A percentile compares a stretch with the other conserved stretches of the same genome.
Conservation (phyloP, 2,329 filamentous ascomycete genomes). For the Fonsecaea nubica region DNA sequence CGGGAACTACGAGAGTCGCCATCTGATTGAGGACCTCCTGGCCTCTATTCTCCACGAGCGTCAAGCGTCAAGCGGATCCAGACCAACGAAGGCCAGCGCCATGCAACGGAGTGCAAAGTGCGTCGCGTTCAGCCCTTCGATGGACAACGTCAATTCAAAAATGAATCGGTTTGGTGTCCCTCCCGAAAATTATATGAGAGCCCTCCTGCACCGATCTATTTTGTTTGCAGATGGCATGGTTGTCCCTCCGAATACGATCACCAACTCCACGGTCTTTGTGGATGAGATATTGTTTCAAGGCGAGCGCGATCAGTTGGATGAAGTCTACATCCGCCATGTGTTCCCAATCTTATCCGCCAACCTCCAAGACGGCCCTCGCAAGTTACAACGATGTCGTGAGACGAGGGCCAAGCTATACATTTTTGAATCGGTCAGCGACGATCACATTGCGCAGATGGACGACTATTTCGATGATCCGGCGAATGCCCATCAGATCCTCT, state of each 20-base stretch:
- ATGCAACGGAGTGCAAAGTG: background rate
- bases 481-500: constrained; percentile 17
- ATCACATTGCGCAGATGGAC: constrained; percentile 18
- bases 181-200: constrained; percentile 8
- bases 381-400: constrained; percentile 11
- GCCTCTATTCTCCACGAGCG: constrained; percentile 1
- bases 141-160: constrained; percentile 22
- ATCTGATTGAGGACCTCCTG: constrained; percentile 11
- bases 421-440: constrained; percentile 15
- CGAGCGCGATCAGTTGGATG: constrained; percentile 12
- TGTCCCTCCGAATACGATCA: constrained; percentile 7
- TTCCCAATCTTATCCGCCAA: background rate
- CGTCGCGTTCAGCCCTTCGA: constrained; percentile 13
- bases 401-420: constrained; percentile 9
- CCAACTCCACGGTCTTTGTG: constrained; percentile 16
- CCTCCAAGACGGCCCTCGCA: constrained; percentile 3
- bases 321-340: constrained; percentile 9
- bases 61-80: background rate
- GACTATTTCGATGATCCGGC: constrained; percentile 10
- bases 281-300: constrained; percentile 19
- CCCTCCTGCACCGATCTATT: constrained; percentile 13
- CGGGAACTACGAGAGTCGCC: constrained; percentile 13
- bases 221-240: constrained; percentile 16
- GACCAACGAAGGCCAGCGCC: background rate
- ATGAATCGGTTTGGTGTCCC: constrained; percentile 15